Percentiles rank a stretch among this genome's conserved stretches.
phyloP scores from a whole-genome alignment of 768 basidiomycete species.

The Daedaleopsis nitida region DNA sequence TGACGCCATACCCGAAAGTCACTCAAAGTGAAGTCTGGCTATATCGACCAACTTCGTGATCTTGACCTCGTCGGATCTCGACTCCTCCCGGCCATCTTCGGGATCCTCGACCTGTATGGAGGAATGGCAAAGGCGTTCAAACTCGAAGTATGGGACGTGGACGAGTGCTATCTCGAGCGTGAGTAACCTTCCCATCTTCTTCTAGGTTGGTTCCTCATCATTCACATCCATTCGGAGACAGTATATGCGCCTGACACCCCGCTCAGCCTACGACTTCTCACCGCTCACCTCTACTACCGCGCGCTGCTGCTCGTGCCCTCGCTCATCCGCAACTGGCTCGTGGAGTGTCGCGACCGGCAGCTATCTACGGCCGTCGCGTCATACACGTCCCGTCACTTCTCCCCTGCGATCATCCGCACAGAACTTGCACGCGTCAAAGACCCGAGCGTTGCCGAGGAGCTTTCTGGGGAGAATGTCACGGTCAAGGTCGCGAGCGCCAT shows the following conservation, averaged over 20 bases:
- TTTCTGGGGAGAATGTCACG: constrained; percentile 75
- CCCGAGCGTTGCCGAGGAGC: constrained; percentile 51
- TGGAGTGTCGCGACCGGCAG: constrained; percentile 87
- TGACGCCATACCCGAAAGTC: constrained; percentile 52
- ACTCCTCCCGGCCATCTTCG: constrained; percentile 75
- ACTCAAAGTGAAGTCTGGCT: constrained; percentile 79
- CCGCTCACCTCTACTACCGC: constrained; percentile 89
- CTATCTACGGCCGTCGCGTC: constrained; percentile 72
- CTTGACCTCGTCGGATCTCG: constrained; percentile 59
- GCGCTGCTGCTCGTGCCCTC: constrained; percentile 83
- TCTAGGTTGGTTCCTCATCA: neutral
- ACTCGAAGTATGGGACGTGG: constrained; percentile 81
- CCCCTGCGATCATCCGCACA: constrained; percentile 81
- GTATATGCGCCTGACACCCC: constrained; percentile 58
- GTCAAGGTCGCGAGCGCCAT: constrained; percentile 74
- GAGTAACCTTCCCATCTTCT: constrained; percentile 26
- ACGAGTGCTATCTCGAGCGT: constrained; percentile 82
- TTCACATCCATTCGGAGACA: constrained; percentile 27
- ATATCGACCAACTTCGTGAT: constrained; percentile 83
- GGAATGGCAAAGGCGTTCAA: constrained; percentile 71
- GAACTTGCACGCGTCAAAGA: constrained; percentile 78
- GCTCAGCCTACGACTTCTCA: constrained; percentile 62
- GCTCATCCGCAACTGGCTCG: constrained; percentile 82
- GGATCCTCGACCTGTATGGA: constrained; percentile 65
- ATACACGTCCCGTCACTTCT: constrained; percentile 85